Percentiles rank a stretch among this genome's conserved stretches.
These are phyloP conservation scores for Citropsis articulata DNA, from an alignment of 345 rosid genomes.

Conservation along the genomic window DNA sequence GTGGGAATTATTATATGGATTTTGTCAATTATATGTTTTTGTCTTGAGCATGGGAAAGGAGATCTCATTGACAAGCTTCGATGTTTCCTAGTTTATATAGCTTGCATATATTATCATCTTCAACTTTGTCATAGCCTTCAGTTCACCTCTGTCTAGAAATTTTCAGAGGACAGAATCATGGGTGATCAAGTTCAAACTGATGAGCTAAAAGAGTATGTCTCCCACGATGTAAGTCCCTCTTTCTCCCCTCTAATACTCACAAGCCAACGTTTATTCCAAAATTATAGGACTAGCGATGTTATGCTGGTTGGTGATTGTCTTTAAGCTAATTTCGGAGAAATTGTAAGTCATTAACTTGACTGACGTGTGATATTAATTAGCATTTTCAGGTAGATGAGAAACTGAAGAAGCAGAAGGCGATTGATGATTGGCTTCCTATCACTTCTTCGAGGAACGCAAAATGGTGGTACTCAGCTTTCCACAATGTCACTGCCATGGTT, in stretches of 20 bases:
- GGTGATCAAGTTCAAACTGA: conserved; percentile 20
- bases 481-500: conserved; percentile 90
- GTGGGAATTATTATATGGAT: background rate
- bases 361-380: background rate
- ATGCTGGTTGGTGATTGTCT: background rate
- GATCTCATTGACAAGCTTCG: background rate
- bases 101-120: background rate
- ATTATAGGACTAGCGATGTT: background rate
- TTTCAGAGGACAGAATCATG: conserved; percentile 16
- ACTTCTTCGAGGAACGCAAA: conserved; percentile 71
- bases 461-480: conserved; percentile 87
- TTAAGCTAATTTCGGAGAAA: background rate
- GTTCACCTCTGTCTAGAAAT: background rate
- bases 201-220: conserved; percentile 2
- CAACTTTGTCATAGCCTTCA: conserved; percentile 8
- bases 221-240: conserved; percentile 22
- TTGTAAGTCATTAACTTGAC: background rate
- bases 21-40: background rate
- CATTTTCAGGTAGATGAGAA: conserved; percentile 22
- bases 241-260: background rate
- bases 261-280: background rate
- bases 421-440: conserved; percentile 68
- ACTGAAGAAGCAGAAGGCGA: conserved; percentile 45
- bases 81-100: conserved; percentile 1
- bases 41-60: conserved; percentile 4